Conservation (phyloP, 2,329 filamentous ascomycete species). For the Zymoseptoria tritici region DNA sequence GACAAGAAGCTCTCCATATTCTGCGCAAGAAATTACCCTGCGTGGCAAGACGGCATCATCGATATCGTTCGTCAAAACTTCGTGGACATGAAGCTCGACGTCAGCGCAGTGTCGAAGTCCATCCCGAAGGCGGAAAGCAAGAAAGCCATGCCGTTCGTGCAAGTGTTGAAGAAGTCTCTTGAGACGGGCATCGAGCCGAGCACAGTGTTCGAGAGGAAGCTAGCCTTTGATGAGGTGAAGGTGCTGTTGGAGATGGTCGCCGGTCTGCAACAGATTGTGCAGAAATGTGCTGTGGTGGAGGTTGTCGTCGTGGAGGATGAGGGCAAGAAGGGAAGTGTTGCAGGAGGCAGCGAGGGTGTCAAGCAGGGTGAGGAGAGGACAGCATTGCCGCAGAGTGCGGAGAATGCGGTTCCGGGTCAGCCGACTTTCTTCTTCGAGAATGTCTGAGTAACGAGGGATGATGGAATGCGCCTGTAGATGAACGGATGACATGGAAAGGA, state of each 20-base stretch:
- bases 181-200: slow-evolving; percentile 55
- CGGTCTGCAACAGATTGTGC: slow-evolving; percentile 68
- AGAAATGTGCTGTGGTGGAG: slow-evolving; percentile 60
- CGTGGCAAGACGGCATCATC: slow-evolving; percentile 88
- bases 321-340: slow-evolving; percentile 54
- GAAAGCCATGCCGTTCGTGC: slow-evolving; percentile 96
- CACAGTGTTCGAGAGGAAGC: slow-evolving; percentile 71
- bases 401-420: slow-evolving; percentile 70
- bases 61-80: slow-evolving; percentile 68
- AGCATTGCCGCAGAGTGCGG: slow-evolving; percentile 54
- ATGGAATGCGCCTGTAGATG: neutral
- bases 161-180: slow-evolving; percentile 76
- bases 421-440: slow-evolving; percentile 85
- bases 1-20: slow-evolving; percentile 88
- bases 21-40: slow-evolving; percentile 69
- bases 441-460: slow-evolving; percentile 23
- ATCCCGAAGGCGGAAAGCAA: slow-evolving; percentile 89
- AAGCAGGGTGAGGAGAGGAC: slow-evolving; percentile 51
- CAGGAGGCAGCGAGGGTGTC: slow-evolving; percentile 44
- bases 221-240: slow-evolving; percentile 77
- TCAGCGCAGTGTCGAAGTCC: slow-evolving; percentile 70
- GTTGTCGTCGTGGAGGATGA: slow-evolving; percentile 65
- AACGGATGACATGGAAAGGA: neutral
- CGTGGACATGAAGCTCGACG: slow-evolving; percentile 58
- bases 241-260: slow-evolving; percentile 71